These are phyloP conservation scores for Verticillium zaregamsianum DNA, from an alignment of 2,329 filamentous ascomycete genomes.

Conservation along the genomic window DNA sequence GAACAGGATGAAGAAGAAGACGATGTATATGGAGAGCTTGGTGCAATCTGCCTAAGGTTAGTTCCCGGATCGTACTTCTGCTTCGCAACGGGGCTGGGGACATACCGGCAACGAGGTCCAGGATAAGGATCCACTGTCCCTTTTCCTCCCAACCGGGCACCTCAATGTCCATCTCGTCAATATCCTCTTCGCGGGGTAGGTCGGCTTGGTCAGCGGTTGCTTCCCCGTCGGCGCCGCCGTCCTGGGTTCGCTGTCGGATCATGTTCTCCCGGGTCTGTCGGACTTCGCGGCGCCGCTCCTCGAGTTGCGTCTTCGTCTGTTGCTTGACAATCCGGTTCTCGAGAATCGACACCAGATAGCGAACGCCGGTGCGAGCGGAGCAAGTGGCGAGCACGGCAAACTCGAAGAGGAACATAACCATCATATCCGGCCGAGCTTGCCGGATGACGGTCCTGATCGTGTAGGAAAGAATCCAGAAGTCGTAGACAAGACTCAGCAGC, in stretches of 20 bases:
- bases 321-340: conserved; percentile 72
- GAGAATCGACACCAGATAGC: conserved; percentile 74
- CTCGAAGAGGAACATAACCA: conserved; percentile 99
- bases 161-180: conserved; percentile 92
- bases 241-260: conserved; percentile 41
- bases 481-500: conserved; percentile 72
- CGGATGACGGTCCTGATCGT: conserved; percentile 78
- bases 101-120: conserved; percentile 79
- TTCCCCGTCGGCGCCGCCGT: conserved; percentile 47
- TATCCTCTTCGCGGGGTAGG: conserved; percentile 64
- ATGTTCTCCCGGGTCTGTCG: conserved; percentile 53
- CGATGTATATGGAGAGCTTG: conserved; percentile 83
- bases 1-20: conserved; percentile 90
- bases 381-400: conserved; percentile 83
- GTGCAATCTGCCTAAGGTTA: conserved; percentile 63
- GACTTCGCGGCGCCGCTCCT: conserved; percentile 65
- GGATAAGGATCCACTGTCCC: conserved; percentile 83
- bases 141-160: conserved; percentile 96
- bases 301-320: conserved; percentile 67
- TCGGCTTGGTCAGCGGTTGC: conserved; percentile 34
- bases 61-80: neutral
- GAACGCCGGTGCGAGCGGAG: conserved; percentile 71
- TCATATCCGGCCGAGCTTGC: conserved; percentile 92
- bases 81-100: neutral
- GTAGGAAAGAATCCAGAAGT: conserved; percentile 76